These are phyloP conservation scores for Agroathelia rolfsii DNA, from an alignment of 1,284 basidiomycete species.

Conservation along the genomic window DNA sequence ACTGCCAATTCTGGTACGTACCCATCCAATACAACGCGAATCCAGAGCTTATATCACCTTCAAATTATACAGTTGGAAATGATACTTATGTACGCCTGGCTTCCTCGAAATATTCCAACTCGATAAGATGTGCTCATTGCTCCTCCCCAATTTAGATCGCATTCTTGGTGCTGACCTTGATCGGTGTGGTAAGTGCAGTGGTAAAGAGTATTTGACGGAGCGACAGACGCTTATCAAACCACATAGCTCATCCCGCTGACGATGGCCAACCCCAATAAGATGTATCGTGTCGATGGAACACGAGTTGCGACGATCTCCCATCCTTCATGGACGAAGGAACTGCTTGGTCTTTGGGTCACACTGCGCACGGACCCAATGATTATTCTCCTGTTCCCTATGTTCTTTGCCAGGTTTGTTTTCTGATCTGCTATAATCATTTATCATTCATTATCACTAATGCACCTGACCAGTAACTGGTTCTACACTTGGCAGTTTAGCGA, in stretches of 20 bases:
- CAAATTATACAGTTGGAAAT: slow-evolving; percentile 32
- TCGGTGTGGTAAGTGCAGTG: too few species aligned
- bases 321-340: slow-evolving; percentile 60
- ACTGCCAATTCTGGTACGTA: background rate
- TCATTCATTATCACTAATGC: slow-evolving; percentile 54
- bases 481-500: slow-evolving; percentile 70
- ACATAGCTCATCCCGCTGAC: slow-evolving; percentile 51
- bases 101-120: background rate
- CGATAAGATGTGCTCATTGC: background rate
- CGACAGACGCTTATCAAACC: too few species aligned
- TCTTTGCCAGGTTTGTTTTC: too few species aligned
- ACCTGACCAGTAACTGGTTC: slow-evolving; percentile 71
- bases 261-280: slow-evolving; percentile 59
- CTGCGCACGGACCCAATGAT: slow-evolving; percentile 42
- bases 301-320: slow-evolving; percentile 48
- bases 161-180: slow-evolving; percentile 60
- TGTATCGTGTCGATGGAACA: slow-evolving; percentile 68
- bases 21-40: slow-evolving; percentile 3
- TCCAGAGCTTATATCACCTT: slow-evolving; percentile 5
- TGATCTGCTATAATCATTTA: slow-evolving; percentile 40
- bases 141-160: slow-evolving; percentile 38
- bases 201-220: too few species aligned
- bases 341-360: slow-evolving; percentile 39
- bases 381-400: too few species aligned
- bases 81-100: slow-evolving; percentile 46